Percentiles rank a stretch among this genome's conserved stretches.
Evolutionary conservation across 1,284 basidiomycete genomes (phyloP).

Genomic region (Phylloporus sp.): DNA sequence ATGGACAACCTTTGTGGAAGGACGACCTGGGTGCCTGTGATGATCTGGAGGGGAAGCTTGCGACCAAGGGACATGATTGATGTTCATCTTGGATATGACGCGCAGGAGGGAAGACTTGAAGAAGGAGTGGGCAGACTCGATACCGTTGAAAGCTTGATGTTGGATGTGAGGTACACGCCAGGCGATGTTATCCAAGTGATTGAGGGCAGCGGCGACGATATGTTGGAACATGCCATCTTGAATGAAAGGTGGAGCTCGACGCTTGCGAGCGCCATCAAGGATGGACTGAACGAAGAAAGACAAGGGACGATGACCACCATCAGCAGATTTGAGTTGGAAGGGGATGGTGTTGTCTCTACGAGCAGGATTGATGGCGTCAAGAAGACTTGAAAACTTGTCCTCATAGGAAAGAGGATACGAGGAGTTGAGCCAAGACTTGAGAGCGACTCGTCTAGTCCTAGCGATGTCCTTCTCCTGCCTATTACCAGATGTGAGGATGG

Average conservation of each 20-base stretch:
- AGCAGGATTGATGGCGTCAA: no score
- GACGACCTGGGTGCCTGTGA: not conserved
- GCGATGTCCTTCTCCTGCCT: no score
- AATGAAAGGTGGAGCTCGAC: not conserved
- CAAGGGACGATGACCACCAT: not conserved
- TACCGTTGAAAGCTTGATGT: not conserved
- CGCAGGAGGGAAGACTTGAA: no score
- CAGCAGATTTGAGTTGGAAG: not conserved
- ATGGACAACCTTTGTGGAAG: not conserved
- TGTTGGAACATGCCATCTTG: not conserved
- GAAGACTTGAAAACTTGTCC: no score
- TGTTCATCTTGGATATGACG: not conserved
- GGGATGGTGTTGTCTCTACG: no score
- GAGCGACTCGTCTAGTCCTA: no score
- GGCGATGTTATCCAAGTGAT: not conserved
- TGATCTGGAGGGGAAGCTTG: not conserved
- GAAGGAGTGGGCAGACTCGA: no score
- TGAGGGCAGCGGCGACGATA: not conserved
- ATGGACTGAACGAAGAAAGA: not conserved
- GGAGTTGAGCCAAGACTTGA: no score
- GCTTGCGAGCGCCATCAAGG: not conserved
- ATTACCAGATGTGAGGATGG: no score
- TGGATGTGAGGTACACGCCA: not conserved
- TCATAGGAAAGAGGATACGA: no score
- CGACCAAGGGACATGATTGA: conserved; percentile 1